These are phyloP conservation scores for Lycium barbarum DNA, from an alignment of 257 asterid species.

Conservation along the genomic window DNA sequence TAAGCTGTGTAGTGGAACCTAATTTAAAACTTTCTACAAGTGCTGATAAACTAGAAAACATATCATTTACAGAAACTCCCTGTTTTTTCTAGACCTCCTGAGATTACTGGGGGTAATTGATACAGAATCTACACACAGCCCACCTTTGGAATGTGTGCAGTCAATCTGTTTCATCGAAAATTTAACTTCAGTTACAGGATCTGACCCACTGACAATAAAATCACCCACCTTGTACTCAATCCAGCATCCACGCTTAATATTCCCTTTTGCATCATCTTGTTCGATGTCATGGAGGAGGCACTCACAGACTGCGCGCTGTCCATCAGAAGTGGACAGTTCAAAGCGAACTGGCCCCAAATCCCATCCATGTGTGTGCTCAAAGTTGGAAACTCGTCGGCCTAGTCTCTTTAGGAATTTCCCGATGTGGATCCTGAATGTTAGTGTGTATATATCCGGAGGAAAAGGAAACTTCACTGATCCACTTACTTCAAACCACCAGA, in stretches of 20 bases:
- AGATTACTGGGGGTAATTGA: constrained; percentile 69
- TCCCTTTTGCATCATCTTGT: constrained; percentile 59
- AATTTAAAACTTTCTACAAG: constrained; percentile 29
- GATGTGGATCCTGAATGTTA: constrained; percentile 82
- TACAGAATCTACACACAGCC: constrained; percentile 87
- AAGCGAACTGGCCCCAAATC: constrained; percentile 82
- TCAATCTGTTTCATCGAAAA: constrained; percentile 97
- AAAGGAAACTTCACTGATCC: constrained; percentile 82
- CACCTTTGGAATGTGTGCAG: constrained; percentile 98
- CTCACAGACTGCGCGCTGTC: constrained; percentile 79
- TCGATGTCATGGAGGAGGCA: constrained; percentile 70
- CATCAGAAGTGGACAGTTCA: constrained; percentile 81
- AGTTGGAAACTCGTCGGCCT: constrained; percentile 79
- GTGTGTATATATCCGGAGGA: constrained; percentile 80
- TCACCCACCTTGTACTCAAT: constrained; percentile 91
- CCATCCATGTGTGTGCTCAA: constrained; percentile 95
- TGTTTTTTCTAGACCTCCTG: constrained; percentile 58
- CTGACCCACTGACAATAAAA: constrained; percentile 64
- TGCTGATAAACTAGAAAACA: constrained; percentile 28
- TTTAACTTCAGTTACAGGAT: constrained; percentile 70
- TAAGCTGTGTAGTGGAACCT: constrained; percentile 42
- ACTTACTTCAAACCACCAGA: constrained; percentile 98
- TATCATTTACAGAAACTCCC: constrained; percentile 42
- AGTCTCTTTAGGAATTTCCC: constrained; percentile 83
- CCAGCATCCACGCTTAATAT: constrained; percentile 88